phyloP scores from a whole-genome alignment of 2,329 filamentous ascomycete species.

The Xylariaceae sp. region DNA sequence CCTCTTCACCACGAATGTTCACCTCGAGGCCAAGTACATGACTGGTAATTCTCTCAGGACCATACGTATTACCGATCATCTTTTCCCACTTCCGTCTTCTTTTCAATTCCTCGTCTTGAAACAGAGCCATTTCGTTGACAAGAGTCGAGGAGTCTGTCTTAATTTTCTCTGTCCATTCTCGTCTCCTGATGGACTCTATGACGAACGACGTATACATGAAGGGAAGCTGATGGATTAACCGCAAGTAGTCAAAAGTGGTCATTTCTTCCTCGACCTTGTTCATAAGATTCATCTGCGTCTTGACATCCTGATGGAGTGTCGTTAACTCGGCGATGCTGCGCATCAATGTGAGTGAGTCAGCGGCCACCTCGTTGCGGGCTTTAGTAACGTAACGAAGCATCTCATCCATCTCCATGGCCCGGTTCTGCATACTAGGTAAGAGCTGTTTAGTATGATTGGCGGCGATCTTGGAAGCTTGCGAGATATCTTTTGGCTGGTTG shows the following conservation, averaged over 20 bases:
- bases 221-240: conserved; percentile 75
- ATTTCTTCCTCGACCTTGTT: conserved; percentile 70
- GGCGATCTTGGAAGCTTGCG: conserved; percentile 59
- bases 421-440: conserved; percentile 52
- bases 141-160: conserved; percentile 79
- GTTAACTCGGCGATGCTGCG: conserved; percentile 77
- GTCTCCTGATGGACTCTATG: conserved; percentile 76
- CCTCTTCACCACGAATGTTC: conserved; percentile 73
- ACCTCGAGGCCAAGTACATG: conserved; percentile 76
- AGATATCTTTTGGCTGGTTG: conserved; percentile 55
- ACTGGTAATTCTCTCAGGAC: conserved; percentile 59
- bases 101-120: conserved; percentile 88
- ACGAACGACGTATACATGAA: conserved; percentile 86
- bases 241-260: conserved; percentile 74
- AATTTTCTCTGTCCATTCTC: conserved; percentile 90
- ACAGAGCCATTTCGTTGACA: conserved; percentile 86
- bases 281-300: conserved; percentile 64
- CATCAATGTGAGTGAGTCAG: conserved; percentile 68
- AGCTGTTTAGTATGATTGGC: conserved; percentile 58
- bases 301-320: conserved; percentile 65
- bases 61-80: conserved; percentile 69
- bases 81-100: conserved; percentile 87
- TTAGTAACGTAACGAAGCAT: conserved; percentile 56
- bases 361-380: conserved; percentile 62
- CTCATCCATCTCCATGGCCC: conserved; percentile 56